Evolutionary conservation across 106 monocot species (phyloP).

Genomic region (Dioscorea dumetorum): DNA sequence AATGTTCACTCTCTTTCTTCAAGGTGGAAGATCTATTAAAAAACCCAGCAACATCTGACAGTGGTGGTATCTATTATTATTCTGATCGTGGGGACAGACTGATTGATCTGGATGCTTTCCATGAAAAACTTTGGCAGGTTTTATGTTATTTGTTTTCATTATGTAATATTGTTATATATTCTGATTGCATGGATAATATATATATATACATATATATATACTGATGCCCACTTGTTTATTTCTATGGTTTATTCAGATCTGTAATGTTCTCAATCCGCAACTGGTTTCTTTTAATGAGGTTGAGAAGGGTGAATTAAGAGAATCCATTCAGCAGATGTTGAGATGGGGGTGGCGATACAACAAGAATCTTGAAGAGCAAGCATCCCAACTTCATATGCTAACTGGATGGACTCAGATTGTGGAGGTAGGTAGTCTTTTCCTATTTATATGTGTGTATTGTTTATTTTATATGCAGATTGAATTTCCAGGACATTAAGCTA

Average conservation of each 20-base stretch:
- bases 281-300: conserved; percentile 29
- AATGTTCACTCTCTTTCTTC: conserved; percentile 8
- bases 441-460: background rate
- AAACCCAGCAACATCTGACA: conserved; percentile 55
- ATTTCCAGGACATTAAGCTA: background rate
- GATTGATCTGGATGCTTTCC: conserved; percentile 85
- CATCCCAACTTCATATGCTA: conserved; percentile 93
- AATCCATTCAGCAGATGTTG: conserved; percentile 67
- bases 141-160: background rate
- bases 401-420: conserved; percentile 90
- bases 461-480: background rate
- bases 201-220: too few species aligned
- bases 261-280: conserved; percentile 25
- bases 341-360: conserved; percentile 93
- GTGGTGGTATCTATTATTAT: conserved; percentile 81
- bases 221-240: background rate
- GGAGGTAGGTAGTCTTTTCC: conserved; percentile 53
- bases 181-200: background rate
- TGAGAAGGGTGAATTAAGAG: conserved; percentile 44
- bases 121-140: conserved; percentile 81
- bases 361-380: conserved; percentile 94
- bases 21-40: conserved; percentile 83
- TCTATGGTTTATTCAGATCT: conserved; percentile 30
- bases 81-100: conserved; percentile 88
- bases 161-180: background rate